Percentiles rank a stretch among this genome's conserved stretches.
Evolutionary conservation across 306 rosid species (phyloP).

Genomic region (Dryas octopetala): DNA sequence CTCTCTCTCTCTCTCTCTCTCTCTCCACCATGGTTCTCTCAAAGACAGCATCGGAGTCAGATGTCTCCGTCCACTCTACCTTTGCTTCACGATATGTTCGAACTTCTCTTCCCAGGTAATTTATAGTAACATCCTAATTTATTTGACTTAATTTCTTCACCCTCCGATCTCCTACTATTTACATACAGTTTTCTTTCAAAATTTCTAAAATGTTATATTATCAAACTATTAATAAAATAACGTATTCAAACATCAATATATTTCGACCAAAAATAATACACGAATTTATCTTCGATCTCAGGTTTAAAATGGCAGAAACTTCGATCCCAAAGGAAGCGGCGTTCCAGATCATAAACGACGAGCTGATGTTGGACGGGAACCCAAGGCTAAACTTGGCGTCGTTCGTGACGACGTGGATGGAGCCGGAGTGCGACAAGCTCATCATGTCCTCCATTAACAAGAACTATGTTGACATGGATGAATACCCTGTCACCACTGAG

Average conservation of each 20-base stretch:
- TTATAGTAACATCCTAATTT: background rate
- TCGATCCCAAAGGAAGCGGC: conserved; percentile 64
- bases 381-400: conserved; percentile 58
- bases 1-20: conserved; percentile 10
- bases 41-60: conserved; percentile 52
- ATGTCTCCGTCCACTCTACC: conserved; percentile 76
- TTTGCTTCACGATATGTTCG: conserved; percentile 90
- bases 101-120: conserved; percentile 70
- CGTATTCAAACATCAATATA: too few relatives aligned
- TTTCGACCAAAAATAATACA: too few relatives aligned
- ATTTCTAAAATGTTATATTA: too few relatives aligned
- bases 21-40: conserved; percentile 68
- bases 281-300: background rate
- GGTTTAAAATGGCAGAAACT: conserved; percentile 51
- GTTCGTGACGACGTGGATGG: conserved; percentile 68
- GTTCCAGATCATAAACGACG: conserved; percentile 58
- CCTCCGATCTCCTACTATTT: too few relatives aligned
- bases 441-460: conserved; percentile 51
- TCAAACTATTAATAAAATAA: too few relatives aligned
- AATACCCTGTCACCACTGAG: conserved; percentile 60
- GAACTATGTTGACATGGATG: conserved; percentile 66
- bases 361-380: conserved; percentile 57
- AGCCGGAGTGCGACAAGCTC: conserved; percentile 60
- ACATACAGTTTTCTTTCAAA: too few relatives aligned
- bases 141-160: too few relatives aligned